Conservation (phyloP, 2,329 filamentous ascomycete species). For the Albophoma yamanashiensis region DNA sequence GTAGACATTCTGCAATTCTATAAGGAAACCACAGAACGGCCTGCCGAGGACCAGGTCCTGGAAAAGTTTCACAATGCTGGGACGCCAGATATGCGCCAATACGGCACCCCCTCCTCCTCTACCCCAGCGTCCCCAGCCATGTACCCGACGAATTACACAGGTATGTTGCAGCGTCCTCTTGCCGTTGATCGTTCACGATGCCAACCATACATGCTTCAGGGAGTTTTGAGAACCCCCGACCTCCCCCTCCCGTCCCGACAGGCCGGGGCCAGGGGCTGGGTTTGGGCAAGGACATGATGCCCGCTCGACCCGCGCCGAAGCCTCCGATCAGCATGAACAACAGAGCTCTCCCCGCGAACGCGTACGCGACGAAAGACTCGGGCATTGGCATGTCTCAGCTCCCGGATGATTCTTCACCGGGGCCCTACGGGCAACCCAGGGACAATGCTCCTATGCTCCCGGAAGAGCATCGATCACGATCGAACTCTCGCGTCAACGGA, state of each 20-base stretch:
- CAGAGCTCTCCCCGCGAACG: conserved; percentile 40
- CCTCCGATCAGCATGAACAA: conserved; percentile 59
- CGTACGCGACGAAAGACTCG: conserved; percentile 48
- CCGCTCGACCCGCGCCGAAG: conserved; percentile 75
- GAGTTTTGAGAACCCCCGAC: conserved; percentile 94
- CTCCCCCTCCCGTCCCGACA: conserved; percentile 76
- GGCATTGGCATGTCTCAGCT: conserved; percentile 51
- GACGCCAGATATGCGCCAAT: conserved; percentile 39
- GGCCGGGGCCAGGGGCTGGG: conserved; percentile 34
- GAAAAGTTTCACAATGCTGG: conserved; percentile 93
- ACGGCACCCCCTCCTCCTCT: conserved; percentile 29
- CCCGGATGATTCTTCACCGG: conserved; percentile 41
- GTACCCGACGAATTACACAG: conserved; percentile 43
- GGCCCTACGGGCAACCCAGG: conserved; percentile 37
- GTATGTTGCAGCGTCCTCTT: conserved; percentile 53
- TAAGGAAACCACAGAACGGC: conserved; percentile 79
- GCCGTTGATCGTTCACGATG: not conserved
- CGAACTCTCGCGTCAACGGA: conserved; percentile 54
- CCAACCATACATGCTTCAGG: conserved; percentile 29
- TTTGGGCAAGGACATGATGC: conserved; percentile 47
- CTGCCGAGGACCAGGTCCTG: conserved; percentile 76
- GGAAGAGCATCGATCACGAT: conserved; percentile 57
- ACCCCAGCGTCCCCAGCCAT: conserved; percentile 40
- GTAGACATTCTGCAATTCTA: conserved; percentile 95
- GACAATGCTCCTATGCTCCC: conserved; percentile 50